Evolutionary conservation across 148 eudicot genomes (phyloP).

Genomic region (Cornus controversa): DNA sequence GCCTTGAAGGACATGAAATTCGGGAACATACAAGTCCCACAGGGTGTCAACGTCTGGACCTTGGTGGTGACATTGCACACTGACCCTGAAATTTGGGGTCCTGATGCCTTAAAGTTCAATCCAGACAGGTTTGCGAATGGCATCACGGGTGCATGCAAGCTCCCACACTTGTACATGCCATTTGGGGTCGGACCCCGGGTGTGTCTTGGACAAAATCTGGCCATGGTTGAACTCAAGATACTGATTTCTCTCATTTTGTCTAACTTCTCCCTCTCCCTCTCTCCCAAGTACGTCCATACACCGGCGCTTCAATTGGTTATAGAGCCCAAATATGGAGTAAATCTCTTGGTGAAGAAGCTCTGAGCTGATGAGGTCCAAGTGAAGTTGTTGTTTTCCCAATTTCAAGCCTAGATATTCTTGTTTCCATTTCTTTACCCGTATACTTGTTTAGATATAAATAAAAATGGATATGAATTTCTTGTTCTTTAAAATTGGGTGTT

Average conservation of each 20-base stretch:
- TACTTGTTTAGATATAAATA: too few species aligned
- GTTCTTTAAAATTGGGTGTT: too few species aligned
- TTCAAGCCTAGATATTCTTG: too few species aligned
- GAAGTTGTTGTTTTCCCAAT: too few species aligned
- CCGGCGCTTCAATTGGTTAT: not conserved
- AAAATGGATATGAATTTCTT: too few species aligned
- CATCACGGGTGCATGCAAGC: not conserved
- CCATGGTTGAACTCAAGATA: not conserved
- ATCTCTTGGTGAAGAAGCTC: not conserved
- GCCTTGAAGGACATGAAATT: constrained; percentile 1
- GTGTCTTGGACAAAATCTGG: not conserved
- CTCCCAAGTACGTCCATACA: not conserved
- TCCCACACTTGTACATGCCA: not conserved
- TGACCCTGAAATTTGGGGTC: not conserved
- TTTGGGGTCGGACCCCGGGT: not conserved
- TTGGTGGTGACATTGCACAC: not conserved
- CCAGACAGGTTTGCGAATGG: not conserved
- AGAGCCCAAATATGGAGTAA: not conserved
- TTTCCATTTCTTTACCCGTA: too few species aligned
- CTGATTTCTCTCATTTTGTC: not conserved
- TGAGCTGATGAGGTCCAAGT: too few species aligned
- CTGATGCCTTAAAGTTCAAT: not conserved
- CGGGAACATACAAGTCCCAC: not conserved
- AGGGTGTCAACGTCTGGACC: not conserved
- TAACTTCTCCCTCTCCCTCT: not conserved